phyloP scores from a whole-genome alignment of 2,329 filamentous ascomycete species.

The Cordyceps pruinosa region DNA sequence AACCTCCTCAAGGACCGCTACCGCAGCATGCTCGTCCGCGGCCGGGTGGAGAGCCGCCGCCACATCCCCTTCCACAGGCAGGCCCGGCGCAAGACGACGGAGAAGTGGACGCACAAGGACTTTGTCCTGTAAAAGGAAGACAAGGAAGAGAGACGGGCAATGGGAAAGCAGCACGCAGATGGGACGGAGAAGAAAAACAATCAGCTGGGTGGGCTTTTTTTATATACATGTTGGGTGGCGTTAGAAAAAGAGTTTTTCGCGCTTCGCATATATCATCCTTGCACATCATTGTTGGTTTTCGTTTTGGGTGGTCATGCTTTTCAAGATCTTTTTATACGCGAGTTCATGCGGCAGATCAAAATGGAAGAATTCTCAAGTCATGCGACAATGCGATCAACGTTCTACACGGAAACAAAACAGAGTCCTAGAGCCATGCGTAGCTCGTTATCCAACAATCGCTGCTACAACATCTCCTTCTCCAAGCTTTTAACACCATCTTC shows the following conservation, averaged over 20 bases:
- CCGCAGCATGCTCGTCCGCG: conserved; percentile 77
- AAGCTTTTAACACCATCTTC: neutral
- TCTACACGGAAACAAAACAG: neutral
- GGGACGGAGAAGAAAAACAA: neutral
- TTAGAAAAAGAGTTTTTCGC: neutral
- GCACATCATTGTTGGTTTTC: neutral
- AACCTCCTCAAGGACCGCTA: conserved; percentile 90
- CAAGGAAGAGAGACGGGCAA: too few relatives aligned
- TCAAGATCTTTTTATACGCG: neutral
- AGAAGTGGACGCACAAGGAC: conserved; percentile 98
- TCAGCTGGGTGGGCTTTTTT: neutral
- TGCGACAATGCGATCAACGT: neutral
- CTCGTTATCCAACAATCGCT: neutral
- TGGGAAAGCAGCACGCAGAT: too few relatives aligned
- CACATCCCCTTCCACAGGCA: conserved; percentile 77
- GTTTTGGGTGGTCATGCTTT: neutral
- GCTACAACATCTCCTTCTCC: too few relatives aligned
- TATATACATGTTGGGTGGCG: conserved; percentile 2
- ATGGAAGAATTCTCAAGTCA: neutral
- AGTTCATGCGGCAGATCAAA: neutral
- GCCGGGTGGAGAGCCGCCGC: conserved; percentile 79
- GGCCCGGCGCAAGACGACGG: conserved; percentile 70
- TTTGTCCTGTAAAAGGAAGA: conserved; percentile 41
- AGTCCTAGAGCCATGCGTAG: neutral
- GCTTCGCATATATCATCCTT: neutral